Percentiles rank a stretch among this genome's conserved stretches.
Evolutionary conservation across 2,329 filamentous ascomycete species (phyloP).

Genomic region (Alternaria gaisen): DNA sequence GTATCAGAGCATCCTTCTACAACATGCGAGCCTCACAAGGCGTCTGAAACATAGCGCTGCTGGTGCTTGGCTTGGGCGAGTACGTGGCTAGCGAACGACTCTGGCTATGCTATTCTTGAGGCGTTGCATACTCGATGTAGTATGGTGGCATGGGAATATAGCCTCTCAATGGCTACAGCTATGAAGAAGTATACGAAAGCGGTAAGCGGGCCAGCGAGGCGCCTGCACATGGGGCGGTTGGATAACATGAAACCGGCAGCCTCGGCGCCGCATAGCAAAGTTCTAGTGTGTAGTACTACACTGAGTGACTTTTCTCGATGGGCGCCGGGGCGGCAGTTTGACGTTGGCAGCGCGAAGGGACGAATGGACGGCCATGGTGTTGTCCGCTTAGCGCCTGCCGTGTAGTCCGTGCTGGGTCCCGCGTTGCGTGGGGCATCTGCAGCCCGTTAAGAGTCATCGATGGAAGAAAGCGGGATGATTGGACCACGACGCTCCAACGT

Average conservation of each 20-base stretch:
- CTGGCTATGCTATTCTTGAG: slow-evolving; percentile 36
- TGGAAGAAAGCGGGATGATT: slow-evolving; percentile 30
- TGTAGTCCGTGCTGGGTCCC: slow-evolving; percentile 32
- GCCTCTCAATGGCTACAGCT: slow-evolving; percentile 39
- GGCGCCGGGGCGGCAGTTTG: slow-evolving; percentile 45
- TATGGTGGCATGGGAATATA: slow-evolving; percentile 20
- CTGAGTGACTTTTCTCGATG: slow-evolving; percentile 11
- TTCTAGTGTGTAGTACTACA: slow-evolving; percentile 19
- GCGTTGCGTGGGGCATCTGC: slow-evolving; percentile 29
- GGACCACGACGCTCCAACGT: slow-evolving; percentile 40
- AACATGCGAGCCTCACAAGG: slow-evolving; percentile 39
- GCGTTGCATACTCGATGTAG: slow-evolving; percentile 28
- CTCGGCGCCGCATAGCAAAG: slow-evolving; percentile 27
- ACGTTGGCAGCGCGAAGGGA: slow-evolving; percentile 35
- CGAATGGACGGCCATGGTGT: slow-evolving; percentile 45
- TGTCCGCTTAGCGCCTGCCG: slow-evolving; percentile 41
- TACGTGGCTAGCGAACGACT: slow-evolving; percentile 39
- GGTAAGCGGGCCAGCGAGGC: slow-evolving; percentile 41
- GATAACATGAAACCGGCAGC: slow-evolving; percentile 48
- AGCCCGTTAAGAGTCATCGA: slow-evolving; percentile 46
- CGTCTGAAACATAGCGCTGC: slow-evolving; percentile 49
- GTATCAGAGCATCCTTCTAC: slow-evolving; percentile 39
- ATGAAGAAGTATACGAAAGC: slow-evolving; percentile 35
- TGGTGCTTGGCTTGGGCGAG: slow-evolving; percentile 41
- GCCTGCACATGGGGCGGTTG: slow-evolving; percentile 49